Percentiles rank a stretch among this genome's conserved stretches.
phyloP scores from a whole-genome alignment of 2,329 filamentous ascomycete genomes.

The Aspergillus persii region DNA sequence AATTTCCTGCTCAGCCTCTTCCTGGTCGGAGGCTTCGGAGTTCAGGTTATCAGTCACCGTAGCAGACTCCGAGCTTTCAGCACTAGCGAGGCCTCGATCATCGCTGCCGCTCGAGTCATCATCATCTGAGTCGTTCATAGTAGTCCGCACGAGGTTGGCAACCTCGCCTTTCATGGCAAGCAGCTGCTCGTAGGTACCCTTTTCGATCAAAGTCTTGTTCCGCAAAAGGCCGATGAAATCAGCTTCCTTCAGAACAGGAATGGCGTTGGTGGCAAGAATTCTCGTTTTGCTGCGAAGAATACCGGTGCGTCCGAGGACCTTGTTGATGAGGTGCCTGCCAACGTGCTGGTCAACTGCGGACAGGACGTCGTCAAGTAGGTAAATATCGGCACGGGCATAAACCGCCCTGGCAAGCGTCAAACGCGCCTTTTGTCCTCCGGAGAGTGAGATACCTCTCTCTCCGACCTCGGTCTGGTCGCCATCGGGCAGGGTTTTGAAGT shows the following conservation, averaged over 20 bases:
- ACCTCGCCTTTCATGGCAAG: slow-evolving; percentile 93
- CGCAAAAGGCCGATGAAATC: slow-evolving; percentile 84
- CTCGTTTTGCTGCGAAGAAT: slow-evolving; percentile 82
- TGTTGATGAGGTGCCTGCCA: slow-evolving; percentile 89
- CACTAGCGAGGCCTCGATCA: slow-evolving; percentile 60
- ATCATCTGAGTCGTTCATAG: slow-evolving; percentile 50
- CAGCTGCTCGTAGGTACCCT: slow-evolving; percentile 85
- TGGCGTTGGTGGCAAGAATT: slow-evolving; percentile 91
- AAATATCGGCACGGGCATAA: slow-evolving; percentile 94
- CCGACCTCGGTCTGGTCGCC: slow-evolving; percentile 96
- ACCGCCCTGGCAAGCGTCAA: slow-evolving; percentile 89
- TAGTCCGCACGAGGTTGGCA: slow-evolving; percentile 75
- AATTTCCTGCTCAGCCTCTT: slow-evolving; percentile 66
- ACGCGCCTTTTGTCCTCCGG: slow-evolving; percentile 92
- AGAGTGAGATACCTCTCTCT: slow-evolving; percentile 92
- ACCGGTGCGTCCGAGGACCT: slow-evolving; percentile 82
- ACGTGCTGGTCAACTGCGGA: slow-evolving; percentile 99
- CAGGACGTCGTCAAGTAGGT: slow-evolving; percentile 88
- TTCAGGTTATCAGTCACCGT: slow-evolving; percentile 51
- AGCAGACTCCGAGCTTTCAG: slow-evolving; percentile 64
- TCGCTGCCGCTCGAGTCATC: slow-evolving; percentile 49
- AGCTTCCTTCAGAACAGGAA: slow-evolving; percentile 82
- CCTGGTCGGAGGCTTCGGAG: slow-evolving; percentile 52
- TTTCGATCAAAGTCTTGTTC: slow-evolving; percentile 79
- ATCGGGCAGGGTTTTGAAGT: slow-evolving; percentile 89